Conservation (phyloP, 2,329 filamentous ascomycete species). For the Diplodia seriata region DNA sequence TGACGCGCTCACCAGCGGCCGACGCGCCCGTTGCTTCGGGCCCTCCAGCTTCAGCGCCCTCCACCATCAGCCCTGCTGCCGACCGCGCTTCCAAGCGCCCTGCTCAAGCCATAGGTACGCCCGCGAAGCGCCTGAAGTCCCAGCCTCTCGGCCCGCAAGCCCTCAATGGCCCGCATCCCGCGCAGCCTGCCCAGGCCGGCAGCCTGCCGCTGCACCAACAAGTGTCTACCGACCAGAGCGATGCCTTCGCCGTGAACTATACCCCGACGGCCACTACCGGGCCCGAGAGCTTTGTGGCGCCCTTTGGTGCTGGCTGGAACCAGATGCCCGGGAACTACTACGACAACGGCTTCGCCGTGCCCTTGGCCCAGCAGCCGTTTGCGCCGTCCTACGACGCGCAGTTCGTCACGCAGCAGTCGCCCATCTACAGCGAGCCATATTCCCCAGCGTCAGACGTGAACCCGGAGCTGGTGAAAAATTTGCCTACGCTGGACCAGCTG, state of each 20-base stretch:
- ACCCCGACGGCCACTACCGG: constrained; percentile 19
- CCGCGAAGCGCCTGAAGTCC: constrained; percentile 31
- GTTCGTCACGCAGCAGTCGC: constrained; percentile 24
- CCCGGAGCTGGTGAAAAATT: constrained; percentile 13
- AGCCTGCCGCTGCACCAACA: constrained; percentile 21
- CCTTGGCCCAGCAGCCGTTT: constrained; percentile 26
- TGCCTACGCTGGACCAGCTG: constrained; percentile 44
- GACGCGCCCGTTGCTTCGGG: constrained; percentile 26
- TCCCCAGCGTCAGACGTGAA: constrained; percentile 17
- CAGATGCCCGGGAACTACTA: constrained; percentile 28
- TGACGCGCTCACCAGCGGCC: constrained; percentile 24
- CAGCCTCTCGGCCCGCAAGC: constrained; percentile 25
- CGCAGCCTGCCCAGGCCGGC: background rate
- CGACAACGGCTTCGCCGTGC: constrained; percentile 17
- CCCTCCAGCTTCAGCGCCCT: constrained; percentile 21
- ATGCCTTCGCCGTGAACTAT: constrained; percentile 31
- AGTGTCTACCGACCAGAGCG: constrained; percentile 21
- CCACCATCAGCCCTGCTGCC: constrained; percentile 17
- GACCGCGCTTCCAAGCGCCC: constrained; percentile 28
- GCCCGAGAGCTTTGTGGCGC: constrained; percentile 23
- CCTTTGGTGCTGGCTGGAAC: constrained; percentile 22
- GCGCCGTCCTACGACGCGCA: constrained; percentile 24
- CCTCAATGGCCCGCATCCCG: constrained; percentile 13
- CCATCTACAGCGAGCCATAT: constrained; percentile 29
- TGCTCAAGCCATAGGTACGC: constrained; percentile 24